phyloP scores from a whole-genome alignment of 2,329 filamentous ascomycete species.

The Parastagonospora avenae region DNA sequence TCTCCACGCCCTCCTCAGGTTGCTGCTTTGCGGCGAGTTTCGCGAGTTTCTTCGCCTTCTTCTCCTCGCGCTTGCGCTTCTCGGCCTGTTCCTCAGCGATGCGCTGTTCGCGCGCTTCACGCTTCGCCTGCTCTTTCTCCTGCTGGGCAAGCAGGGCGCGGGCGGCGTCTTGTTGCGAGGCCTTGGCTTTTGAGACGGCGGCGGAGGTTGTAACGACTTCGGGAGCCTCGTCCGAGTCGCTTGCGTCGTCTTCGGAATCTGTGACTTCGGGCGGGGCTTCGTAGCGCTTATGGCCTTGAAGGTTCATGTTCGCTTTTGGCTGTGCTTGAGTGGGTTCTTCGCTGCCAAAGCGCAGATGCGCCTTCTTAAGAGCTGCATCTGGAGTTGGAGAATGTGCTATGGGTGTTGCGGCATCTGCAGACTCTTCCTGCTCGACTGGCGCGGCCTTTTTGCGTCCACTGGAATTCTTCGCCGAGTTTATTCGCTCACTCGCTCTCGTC shows the following conservation, averaged over 20 bases:
- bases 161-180: constrained; percentile 34
- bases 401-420: constrained; percentile 33
- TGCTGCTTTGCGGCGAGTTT: constrained; percentile 19
- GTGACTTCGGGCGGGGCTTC: constrained; percentile 10
- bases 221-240: constrained; percentile 47
- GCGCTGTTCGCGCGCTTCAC: constrained; percentile 35
- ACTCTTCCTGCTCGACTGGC: not conserved
- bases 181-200: constrained; percentile 34
- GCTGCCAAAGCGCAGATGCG: constrained; percentile 42
- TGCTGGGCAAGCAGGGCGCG: constrained; percentile 37
- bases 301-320: constrained; percentile 7
- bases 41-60: constrained; percentile 38
- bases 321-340: constrained; percentile 34
- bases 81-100: constrained; percentile 40
- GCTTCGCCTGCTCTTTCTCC: constrained; percentile 36
- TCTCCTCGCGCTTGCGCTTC: constrained; percentile 36
- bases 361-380: constrained; percentile 22
- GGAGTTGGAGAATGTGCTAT: constrained; percentile 25
- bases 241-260: constrained; percentile 31
- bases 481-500: constrained; percentile 10
- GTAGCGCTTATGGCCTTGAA: constrained; percentile 19
- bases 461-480: constrained; percentile 19
- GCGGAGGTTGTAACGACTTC: constrained; percentile 42
- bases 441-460: constrained; percentile 20
- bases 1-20: not conserved